Conservation (phyloP, 805 yeast species). For the Metschnikowia matae region DNA sequence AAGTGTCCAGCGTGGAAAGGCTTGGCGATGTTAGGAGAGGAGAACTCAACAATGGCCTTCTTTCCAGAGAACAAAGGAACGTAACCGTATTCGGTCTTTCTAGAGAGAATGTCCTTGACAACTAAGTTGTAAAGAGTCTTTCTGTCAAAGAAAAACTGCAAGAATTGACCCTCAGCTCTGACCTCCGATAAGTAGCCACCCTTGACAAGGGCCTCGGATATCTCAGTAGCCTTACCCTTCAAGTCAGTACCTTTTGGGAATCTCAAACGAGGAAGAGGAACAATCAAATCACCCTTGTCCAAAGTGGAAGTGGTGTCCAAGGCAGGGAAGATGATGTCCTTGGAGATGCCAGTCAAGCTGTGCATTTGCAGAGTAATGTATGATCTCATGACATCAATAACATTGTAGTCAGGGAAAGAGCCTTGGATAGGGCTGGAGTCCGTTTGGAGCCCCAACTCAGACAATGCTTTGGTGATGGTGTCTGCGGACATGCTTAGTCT, state of each 20-base stretch:
- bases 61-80: conserved; percentile 63
- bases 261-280: conserved; percentile 83
- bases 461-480: conserved; percentile 32
- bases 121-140: conserved; percentile 63
- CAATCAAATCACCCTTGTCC: conserved; percentile 88
- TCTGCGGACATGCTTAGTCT: conserved; percentile 19
- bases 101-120: conserved; percentile 61
- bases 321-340: conserved; percentile 69
- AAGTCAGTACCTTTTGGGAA: conserved; percentile 72
- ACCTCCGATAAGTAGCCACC: conserved; percentile 68
- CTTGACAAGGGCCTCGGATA: conserved; percentile 74
- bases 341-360: conserved; percentile 67
- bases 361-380: conserved; percentile 79
- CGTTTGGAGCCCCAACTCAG: conserved; percentile 32
- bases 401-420: conserved; percentile 73
- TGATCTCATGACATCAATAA: conserved; percentile 85
- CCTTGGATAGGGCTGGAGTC: conserved; percentile 48
- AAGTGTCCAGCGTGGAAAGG: conserved; percentile 99
- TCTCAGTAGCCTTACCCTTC: conserved; percentile 66
- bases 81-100: conserved; percentile 64
- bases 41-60: conserved; percentile 81
- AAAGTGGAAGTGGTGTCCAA: conserved; percentile 81
- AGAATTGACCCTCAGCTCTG: conserved; percentile 81
- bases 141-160: conserved; percentile 82
- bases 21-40: conserved; percentile 97